Conservation (phyloP, 2,329 filamentous ascomycete genomes). For the Clonostachys byssicola region DNA sequence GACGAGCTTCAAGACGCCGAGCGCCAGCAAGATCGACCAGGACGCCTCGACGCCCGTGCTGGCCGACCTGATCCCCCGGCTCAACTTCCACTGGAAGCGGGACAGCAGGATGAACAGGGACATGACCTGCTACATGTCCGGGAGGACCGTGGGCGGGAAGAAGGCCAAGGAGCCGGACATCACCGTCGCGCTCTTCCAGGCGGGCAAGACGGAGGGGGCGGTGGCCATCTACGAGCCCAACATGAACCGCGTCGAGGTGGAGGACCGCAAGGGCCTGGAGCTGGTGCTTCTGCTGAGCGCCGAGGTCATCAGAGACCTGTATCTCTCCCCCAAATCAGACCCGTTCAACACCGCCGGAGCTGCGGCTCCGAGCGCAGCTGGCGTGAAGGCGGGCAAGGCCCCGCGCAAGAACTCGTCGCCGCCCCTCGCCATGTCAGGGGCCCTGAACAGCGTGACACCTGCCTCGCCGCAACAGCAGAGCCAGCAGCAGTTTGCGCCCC, state of each 20-base stretch:
- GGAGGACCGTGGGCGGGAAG: constrained; percentile 70
- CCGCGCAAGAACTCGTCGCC: constrained; percentile 5
- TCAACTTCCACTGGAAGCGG: constrained; percentile 84
- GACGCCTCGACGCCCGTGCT: constrained; percentile 41
- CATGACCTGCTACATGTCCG: constrained; percentile 82
- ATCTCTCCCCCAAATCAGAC: constrained; percentile 61
- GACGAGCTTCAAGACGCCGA: constrained; percentile 77
- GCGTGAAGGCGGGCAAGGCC: background rate
- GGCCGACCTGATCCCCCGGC: constrained; percentile 60
- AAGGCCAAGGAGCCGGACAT: constrained; percentile 93
- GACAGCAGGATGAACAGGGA: constrained; percentile 84
- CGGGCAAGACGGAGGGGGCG: constrained; percentile 55
- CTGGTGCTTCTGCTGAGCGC: constrained; percentile 67
- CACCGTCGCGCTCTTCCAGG: constrained; percentile 82
- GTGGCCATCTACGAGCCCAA: constrained; percentile 94
- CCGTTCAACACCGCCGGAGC: constrained; percentile 69
- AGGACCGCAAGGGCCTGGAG: constrained; percentile 91
- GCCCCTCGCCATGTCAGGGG: constrained; percentile 2
- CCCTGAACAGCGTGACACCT: background rate
- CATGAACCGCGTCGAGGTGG: constrained; percentile 81
- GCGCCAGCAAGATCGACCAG: constrained; percentile 72
- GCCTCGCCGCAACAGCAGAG: too few species aligned
- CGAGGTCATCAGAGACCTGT: constrained; percentile 62
- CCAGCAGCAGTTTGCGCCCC: too few species aligned
- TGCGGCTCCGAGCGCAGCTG: constrained; percentile 5